A percentile compares a stretch with the other conserved stretches of the same genome.
Conservation (phyloP, 129 eudicot genomes). For the Flaveria robusta region DNA sequence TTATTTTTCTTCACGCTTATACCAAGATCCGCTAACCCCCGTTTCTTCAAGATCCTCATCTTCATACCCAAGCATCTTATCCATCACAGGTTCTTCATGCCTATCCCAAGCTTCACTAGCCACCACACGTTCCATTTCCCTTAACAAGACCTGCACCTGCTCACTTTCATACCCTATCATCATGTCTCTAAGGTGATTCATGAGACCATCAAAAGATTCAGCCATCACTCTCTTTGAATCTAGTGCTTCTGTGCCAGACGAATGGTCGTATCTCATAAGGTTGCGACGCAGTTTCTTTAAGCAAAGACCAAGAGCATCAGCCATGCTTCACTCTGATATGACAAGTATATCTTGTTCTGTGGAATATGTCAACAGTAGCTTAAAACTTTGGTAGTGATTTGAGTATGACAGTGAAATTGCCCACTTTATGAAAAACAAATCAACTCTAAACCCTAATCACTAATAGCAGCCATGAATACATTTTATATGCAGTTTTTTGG, state of each 20-base stretch:
- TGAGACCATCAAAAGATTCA: background rate
- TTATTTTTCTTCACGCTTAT: background rate
- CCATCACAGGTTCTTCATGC: background rate
- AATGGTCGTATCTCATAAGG: background rate
- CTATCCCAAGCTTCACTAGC: no score
- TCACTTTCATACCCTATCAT: slow-evolving; percentile 24
- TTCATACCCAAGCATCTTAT: slow-evolving; percentile 24
- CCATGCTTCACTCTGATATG: background rate
- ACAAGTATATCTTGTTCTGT: background rate
- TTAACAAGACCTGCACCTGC: slow-evolving; percentile 7
- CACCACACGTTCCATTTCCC: slow-evolving; percentile 6
- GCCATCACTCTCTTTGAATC: background rate
- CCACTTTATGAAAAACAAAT: no score
- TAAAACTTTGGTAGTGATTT: background rate
- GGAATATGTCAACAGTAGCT: background rate
- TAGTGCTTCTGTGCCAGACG: background rate
- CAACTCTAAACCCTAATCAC: no score
- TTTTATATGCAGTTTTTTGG: no score
- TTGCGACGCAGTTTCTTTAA: background rate
- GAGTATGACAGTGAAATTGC: background rate
- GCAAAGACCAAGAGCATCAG: background rate
- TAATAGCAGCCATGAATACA: no score
- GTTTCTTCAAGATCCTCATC: background rate
- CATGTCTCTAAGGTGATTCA: slow-evolving; percentile 25
- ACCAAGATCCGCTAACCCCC: background rate